Evolutionary conservation across 1,284 basidiomycete genomes (phyloP), one percentile per base, ranked within the genome.

Genomic region (Rhodofomes roseus): DNA sequence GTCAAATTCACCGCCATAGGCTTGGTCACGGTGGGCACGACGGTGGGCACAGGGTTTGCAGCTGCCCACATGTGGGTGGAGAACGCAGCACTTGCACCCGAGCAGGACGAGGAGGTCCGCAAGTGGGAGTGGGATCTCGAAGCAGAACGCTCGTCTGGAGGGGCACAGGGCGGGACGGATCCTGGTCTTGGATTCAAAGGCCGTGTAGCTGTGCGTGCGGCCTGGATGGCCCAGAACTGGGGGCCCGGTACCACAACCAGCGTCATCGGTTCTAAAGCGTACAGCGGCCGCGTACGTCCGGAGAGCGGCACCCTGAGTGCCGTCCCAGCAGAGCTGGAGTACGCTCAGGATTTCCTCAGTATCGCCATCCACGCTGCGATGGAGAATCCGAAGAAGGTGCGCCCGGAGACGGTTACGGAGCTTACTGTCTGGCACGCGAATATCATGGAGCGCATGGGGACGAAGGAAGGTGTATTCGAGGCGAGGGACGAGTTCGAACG

Each of bases 181-280:
- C 79, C 87, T 5, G 79, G 76, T 9, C 78, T 95, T 2, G 89
- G 90, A 0, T 81, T 83, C 68, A 79, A 77, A 68, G 89, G 80
- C 18, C 78, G 89, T 27, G 85, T 90, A 70, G 81, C 83, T 20
- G 75, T 92, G 0, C 84, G 92, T 40, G 82, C 82, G 31, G 90
- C 92, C 12, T 94, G 90, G 90, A 86, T 90, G 73, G 84, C 85
- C 4, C 82, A 86, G 65, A 79, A 89, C 65, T 90, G 87, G 87
- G 88, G 86, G 7, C 79, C 81, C 9, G 86, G 85, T 8, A 74
- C 78, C 16, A 70, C 65, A 25, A 70, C 72, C 11, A 74, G 72
- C 52, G 73, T 78, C 36, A 72, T 80, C 40, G 70, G 71, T 27
- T 73, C 80, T 20, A 74, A 75, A 57, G 70, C 76, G 22, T 70